Evolutionary conservation across 2,329 filamentous ascomycete genomes (phyloP).

Genomic region (Xylariaceae sp.): DNA sequence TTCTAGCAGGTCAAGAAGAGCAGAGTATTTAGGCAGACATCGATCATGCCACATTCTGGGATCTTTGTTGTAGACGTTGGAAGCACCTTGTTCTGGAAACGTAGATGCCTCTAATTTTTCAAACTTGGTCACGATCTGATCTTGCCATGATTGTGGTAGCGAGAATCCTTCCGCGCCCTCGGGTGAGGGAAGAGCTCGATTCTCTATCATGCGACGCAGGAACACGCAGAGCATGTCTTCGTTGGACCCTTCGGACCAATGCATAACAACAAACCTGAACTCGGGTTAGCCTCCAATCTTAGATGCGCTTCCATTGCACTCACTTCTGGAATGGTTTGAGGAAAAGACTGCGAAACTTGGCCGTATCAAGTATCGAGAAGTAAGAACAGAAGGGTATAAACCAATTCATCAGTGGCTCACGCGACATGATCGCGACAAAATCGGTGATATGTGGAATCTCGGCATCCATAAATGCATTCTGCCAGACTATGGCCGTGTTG

Average conservation of each 20-base stretch:
- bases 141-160: conserved; percentile 63
- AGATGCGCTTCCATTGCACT: conserved; percentile 13
- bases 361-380: conserved; percentile 64
- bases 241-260: conserved; percentile 61
- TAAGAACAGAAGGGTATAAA: conserved; percentile 84
- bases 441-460: conserved; percentile 62
- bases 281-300: conserved; percentile 18
- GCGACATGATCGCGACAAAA: conserved; percentile 57
- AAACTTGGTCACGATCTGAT: conserved; percentile 64
- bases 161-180: conserved; percentile 46
- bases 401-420: conserved; percentile 57
- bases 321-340: conserved; percentile 74
- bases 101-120: conserved; percentile 55
- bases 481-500: conserved; percentile 59
- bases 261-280: conserved; percentile 61
- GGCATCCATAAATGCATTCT: conserved; percentile 70
- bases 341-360: conserved; percentile 72
- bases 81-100: conserved; percentile 54
- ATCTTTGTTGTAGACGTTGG: conserved; percentile 46
- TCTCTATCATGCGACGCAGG: conserved; percentile 56
- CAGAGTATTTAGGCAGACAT: conserved; percentile 61
- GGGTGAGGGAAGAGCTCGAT: conserved; percentile 44
- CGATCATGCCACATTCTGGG: conserved; percentile 54
- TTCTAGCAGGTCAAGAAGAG: conserved; percentile 56
- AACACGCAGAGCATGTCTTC: conserved; percentile 63